Conservation (phyloP, 2,329 filamentous ascomycete genomes). For the Claviceps sp. region DNA sequence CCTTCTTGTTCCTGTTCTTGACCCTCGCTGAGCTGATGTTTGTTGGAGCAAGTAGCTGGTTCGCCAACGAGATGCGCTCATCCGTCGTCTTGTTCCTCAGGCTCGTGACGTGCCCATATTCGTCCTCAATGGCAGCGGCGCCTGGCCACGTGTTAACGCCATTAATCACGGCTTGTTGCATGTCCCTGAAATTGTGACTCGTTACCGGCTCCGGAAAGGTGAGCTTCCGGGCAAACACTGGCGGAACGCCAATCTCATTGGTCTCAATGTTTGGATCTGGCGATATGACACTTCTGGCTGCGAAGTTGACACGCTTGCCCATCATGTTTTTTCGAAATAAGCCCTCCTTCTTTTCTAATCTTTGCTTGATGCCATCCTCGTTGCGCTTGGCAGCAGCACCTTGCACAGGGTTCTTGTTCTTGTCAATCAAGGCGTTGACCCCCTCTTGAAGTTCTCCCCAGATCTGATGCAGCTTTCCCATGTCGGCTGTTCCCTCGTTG, state of each 20-base stretch:
- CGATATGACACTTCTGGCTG: conserved; percentile 92
- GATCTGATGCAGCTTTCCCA: conserved; percentile 65
- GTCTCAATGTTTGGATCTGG: conserved; percentile 98
- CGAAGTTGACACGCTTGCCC: conserved; percentile 98
- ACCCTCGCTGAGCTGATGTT: conserved; percentile 56
- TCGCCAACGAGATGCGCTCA: conserved; percentile 78
- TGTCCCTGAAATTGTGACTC: conserved; percentile 88
- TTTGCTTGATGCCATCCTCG: conserved; percentile 93
- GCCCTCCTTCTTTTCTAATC: conserved; percentile 96
- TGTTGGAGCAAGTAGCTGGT: conserved; percentile 80
- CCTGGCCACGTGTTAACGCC: conserved; percentile 90
- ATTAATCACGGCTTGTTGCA: conserved; percentile 93
- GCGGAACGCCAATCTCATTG: conserved; percentile 94
- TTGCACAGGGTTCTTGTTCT: conserved; percentile 70
- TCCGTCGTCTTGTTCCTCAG: conserved; percentile 77
- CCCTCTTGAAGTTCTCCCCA: conserved; percentile 77
- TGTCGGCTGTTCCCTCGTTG: conserved; percentile 30
- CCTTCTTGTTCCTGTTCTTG: conserved; percentile 95
- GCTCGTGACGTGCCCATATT: conserved; percentile 82
- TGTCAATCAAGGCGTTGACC: conserved; percentile 88
- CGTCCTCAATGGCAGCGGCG: conserved; percentile 87
- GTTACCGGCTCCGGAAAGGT: conserved; percentile 97
- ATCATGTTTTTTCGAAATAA: conserved; percentile 99
- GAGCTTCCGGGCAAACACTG: conserved; percentile 92
- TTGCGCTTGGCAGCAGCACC: conserved; percentile 65